phyloP scores from a whole-genome alignment of 176 grass and related monocot species.

The Oryza nivara region DNA sequence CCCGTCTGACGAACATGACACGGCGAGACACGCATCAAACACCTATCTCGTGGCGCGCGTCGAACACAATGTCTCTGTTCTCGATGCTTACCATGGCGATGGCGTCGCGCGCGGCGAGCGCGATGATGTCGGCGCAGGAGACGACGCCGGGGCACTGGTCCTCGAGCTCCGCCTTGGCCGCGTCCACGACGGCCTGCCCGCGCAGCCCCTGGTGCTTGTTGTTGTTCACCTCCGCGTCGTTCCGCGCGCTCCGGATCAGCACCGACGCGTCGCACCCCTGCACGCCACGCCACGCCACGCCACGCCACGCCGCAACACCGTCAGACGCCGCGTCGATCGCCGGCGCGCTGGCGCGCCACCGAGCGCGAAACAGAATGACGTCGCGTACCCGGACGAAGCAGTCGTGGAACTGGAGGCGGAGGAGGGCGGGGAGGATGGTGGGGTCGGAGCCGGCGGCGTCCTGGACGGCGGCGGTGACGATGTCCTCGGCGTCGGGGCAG shows the following conservation, averaged over 20 bases:
- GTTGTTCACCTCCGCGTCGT: slow-evolving; percentile 60
- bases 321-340: no score
- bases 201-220: slow-evolving; percentile 74
- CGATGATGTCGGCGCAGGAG: slow-evolving; percentile 83
- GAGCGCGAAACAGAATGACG: no score
- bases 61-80: no score
- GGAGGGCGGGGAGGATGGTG: slow-evolving; percentile 69
- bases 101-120: slow-evolving; percentile 75
- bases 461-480: slow-evolving; percentile 60
- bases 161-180: slow-evolving; percentile 70
- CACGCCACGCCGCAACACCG: not conserved
- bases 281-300: not conserved
- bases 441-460: slow-evolving; percentile 54
- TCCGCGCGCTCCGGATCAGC: slow-evolving; percentile 48
- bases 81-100: slow-evolving; percentile 49
- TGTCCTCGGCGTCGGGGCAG: slow-evolving; percentile 73
- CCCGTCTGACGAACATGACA: slow-evolving; percentile 40
- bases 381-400: slow-evolving; percentile 66
- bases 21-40: not conserved
- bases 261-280: slow-evolving; percentile 92
- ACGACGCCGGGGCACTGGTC: slow-evolving; percentile 73
- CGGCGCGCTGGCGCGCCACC: no score
- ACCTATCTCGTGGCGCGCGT: not conserved
- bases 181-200: slow-evolving; percentile 61
- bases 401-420: slow-evolving; percentile 78